These are phyloP conservation scores for Penicillium odoratum DNA, from an alignment of 495 filamentous ascomycete species.

Conservation along the genomic window DNA sequence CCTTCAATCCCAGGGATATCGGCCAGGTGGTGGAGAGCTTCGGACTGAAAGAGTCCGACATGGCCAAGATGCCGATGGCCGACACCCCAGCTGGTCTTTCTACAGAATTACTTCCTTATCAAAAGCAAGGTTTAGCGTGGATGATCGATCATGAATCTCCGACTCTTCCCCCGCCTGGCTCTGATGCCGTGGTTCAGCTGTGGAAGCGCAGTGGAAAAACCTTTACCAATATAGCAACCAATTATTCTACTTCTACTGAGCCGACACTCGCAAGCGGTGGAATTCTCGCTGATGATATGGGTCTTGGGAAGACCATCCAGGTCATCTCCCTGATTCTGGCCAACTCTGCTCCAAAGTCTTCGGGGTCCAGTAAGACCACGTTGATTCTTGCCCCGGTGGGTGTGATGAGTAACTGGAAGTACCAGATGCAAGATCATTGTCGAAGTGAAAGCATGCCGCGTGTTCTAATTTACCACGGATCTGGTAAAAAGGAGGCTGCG, in stretches of 20 bases:
- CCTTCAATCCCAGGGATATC: conserved; percentile 67
- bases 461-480: conserved; percentile 75
- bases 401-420: conserved; percentile 92
- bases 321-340: conserved; percentile 78
- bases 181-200: conserved; percentile 70
- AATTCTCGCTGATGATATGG: conserved; percentile 93
- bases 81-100: conserved; percentile 61
- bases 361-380: conserved; percentile 50
- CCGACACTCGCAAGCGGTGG: conserved; percentile 66
- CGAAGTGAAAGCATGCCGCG: conserved; percentile 52
- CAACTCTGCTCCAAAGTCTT: conserved; percentile 45
- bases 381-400: conserved; percentile 82
- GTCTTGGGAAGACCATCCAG: conserved; percentile 89
- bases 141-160: conserved; percentile 76
- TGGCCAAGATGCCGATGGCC: conserved; percentile 74
- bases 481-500: conserved; percentile 42
- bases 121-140: conserved; percentile 84
- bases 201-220: conserved; percentile 63
- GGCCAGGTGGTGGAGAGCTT: conserved; percentile 68
- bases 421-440: conserved; percentile 17
- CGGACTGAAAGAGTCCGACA: conserved; percentile 64
- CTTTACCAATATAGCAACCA: conserved; percentile 77
- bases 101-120: conserved; percentile 75
- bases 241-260: conserved; percentile 56
- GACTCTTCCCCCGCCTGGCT: conserved; percentile 58